phyloP scores from a whole-genome alignment of 2,329 filamentous ascomycete species.

The Helicocarpus griseus region DNA sequence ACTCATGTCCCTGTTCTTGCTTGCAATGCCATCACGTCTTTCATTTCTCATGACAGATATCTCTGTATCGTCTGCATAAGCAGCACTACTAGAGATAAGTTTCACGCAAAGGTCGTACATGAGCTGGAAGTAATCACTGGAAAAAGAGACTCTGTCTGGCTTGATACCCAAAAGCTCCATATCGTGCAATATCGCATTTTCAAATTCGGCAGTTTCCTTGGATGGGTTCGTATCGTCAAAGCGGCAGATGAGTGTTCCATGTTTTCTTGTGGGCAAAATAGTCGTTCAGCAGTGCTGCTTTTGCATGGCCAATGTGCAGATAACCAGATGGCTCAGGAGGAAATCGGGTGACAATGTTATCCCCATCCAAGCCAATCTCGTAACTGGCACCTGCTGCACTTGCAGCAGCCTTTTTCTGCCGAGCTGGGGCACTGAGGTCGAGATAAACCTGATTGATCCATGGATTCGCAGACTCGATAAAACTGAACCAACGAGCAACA shows the following conservation, averaged over 20 bases:
- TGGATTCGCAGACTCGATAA: conserved; percentile 70
- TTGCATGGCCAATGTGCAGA: conserved; percentile 19
- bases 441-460: conserved; percentile 65
- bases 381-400: conserved; percentile 77
- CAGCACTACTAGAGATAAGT: conserved; percentile 68
- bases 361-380: conserved; percentile 74
- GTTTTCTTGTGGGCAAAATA: conserved; percentile 21
- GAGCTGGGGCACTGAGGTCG: conserved; percentile 56
- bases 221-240: conserved; percentile 90
- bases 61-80: conserved; percentile 80
- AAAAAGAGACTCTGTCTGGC: conserved; percentile 70
- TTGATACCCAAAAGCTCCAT: conserved; percentile 74
- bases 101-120: conserved; percentile 71
- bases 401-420: conserved; percentile 57
- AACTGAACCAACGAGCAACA: conserved; percentile 77
- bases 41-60: conserved; percentile 72
- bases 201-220: conserved; percentile 87
- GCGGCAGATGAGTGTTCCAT: conserved; percentile 61
- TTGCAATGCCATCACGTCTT: conserved; percentile 67
- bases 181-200: conserved; percentile 82
- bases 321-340: conserved; percentile 75
- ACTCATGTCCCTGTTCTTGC: conserved; percentile 60
- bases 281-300: conserved; percentile 24
- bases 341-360: conserved; percentile 86
- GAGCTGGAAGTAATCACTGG: conserved; percentile 81